Evolutionary conservation across 2,329 filamentous ascomycete genomes (phyloP).

Genomic region (Sporothrix protearum): DNA sequence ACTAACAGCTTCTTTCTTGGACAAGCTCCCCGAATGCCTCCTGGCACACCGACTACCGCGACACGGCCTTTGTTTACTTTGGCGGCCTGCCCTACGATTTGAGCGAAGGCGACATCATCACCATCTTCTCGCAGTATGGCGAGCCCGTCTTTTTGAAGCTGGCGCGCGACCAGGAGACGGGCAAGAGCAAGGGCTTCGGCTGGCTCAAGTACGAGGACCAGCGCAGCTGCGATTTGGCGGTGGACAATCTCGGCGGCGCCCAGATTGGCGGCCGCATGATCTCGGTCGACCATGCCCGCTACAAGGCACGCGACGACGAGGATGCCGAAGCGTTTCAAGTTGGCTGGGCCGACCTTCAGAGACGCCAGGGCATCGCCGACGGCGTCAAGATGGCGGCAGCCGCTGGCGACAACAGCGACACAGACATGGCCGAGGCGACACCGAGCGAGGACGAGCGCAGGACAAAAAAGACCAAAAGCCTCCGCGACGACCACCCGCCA

Average conservation of each 20-base stretch:
- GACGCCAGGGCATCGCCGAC: slow-evolving; percentile 43
- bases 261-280: slow-evolving; percentile 76
- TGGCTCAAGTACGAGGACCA: slow-evolving; percentile 99
- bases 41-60: slow-evolving; percentile 96
- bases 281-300: slow-evolving; percentile 87
- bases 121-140: slow-evolving; percentile 95
- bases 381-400: slow-evolving; percentile 31
- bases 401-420: slow-evolving; percentile 38
- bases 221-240: slow-evolving; percentile 88
- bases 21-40: slow-evolving; percentile 79
- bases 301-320: slow-evolving; percentile 81
- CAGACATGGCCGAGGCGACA: slow-evolving; percentile 45
- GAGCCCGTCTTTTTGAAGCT: slow-evolving; percentile 93
- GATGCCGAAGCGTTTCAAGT: slow-evolving; percentile 58
- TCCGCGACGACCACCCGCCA: slow-evolving; percentile 42
- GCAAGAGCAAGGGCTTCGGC: slow-evolving; percentile 89
- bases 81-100: slow-evolving; percentile 90
- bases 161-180: slow-evolving; percentile 90
- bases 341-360: slow-evolving; percentile 58
- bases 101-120: slow-evolving; percentile 91
- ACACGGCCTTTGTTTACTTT: slow-evolving; percentile 92
- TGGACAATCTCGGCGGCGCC: slow-evolving; percentile 90
- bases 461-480: slow-evolving; percentile 26
- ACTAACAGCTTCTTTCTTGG: neutral
- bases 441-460: slow-evolving; percentile 36